Percentiles rank a stretch among this genome's conserved stretches.
Evolutionary conservation across 2,329 filamentous ascomycete species (phyloP).

Genomic region (Cordyceps tenuipes): DNA sequence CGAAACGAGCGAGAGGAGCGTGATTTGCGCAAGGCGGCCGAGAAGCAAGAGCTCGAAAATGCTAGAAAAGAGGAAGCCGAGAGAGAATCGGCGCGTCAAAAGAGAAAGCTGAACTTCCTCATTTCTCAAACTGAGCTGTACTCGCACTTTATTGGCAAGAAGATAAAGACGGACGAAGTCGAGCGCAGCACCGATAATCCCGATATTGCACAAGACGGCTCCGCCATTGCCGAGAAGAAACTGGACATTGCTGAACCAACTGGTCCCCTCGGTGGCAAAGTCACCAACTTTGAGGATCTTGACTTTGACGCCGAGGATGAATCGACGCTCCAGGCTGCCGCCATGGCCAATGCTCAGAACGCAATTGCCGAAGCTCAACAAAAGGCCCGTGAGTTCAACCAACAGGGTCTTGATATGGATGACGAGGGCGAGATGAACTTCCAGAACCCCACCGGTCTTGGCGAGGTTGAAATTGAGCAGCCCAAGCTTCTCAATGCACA

Average conservation of each 20-base stretch:
- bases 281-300: slow-evolving; percentile 89
- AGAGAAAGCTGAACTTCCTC: slow-evolving; percentile 97
- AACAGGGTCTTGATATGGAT: slow-evolving; percentile 59
- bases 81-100: slow-evolving; percentile 92
- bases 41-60: slow-evolving; percentile 92
- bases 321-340: slow-evolving; percentile 67
- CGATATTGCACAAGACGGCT: slow-evolving; percentile 51
- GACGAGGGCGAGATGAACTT: slow-evolving; percentile 99
- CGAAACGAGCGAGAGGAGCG: slow-evolving; percentile 96
- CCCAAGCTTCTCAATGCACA: slow-evolving; percentile 89
- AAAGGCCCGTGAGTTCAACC: slow-evolving; percentile 89
- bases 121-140: slow-evolving; percentile 98
- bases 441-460: slow-evolving; percentile 92
- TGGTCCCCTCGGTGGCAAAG: slow-evolving; percentile 54
- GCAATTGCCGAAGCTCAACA: slow-evolving; percentile 91
- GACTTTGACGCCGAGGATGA: slow-evolving; percentile 97
- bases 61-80: slow-evolving; percentile 96
- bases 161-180: slow-evolving; percentile 95
- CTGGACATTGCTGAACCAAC: slow-evolving; percentile 44
- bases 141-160: slow-evolving; percentile 98
- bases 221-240: slow-evolving; percentile 31
- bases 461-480: slow-evolving; percentile 88
- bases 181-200: slow-evolving; percentile 82
- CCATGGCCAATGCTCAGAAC: slow-evolving; percentile 91
- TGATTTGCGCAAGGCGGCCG: slow-evolving; percentile 85